A percentile compares a stretch with the other conserved stretches of the same genome.
Conservation (phyloP, 208 protist species). For the Phytomonas francai region DNA sequence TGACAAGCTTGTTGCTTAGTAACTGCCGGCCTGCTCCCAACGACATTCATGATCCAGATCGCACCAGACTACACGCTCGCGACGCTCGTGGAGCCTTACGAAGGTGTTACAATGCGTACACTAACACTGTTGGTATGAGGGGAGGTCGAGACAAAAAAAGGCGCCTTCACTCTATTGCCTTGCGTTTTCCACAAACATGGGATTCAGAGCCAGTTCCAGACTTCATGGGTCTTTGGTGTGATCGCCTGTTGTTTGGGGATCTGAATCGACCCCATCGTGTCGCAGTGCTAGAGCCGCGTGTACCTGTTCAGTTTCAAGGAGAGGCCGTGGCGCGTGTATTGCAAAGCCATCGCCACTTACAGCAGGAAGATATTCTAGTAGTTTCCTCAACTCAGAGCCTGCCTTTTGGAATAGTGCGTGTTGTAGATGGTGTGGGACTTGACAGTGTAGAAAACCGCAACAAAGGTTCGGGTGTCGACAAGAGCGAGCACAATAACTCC, state of each 20-base stretch:
- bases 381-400: slow-evolving; percentile 27
- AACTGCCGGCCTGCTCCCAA: slow-evolving; percentile 46
- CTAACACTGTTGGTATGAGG: neutral
- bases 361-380: slow-evolving; percentile 35
- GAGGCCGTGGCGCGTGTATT: slow-evolving; percentile 54
- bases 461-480: neutral
- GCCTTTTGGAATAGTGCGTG: slow-evolving; percentile 44
- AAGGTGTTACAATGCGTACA: slow-evolving; percentile 19
- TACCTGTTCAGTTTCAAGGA: slow-evolving; percentile 31
- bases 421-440: neutral
- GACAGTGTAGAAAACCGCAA: neutral
- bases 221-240: slow-evolving; percentile 76
- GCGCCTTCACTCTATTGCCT: slow-evolving; percentile 4
- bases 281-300: slow-evolving; percentile 61
- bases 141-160: slow-evolving; percentile 2
- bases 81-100: slow-evolving; percentile 50
- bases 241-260: slow-evolving; percentile 71
- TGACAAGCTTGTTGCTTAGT: slow-evolving; percentile 39
- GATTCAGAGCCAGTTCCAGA: slow-evolving; percentile 59
- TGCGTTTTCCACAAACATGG: slow-evolving; percentile 61
- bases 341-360: slow-evolving; percentile 45
- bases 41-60: slow-evolving; percentile 70
- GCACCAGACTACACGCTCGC: slow-evolving; percentile 32
- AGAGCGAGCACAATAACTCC: neutral
- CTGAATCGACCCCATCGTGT: slow-evolving; percentile 31